phyloP scores from a whole-genome alignment of 257 asterid genomes.

The Nicotiana noctiflora region DNA sequence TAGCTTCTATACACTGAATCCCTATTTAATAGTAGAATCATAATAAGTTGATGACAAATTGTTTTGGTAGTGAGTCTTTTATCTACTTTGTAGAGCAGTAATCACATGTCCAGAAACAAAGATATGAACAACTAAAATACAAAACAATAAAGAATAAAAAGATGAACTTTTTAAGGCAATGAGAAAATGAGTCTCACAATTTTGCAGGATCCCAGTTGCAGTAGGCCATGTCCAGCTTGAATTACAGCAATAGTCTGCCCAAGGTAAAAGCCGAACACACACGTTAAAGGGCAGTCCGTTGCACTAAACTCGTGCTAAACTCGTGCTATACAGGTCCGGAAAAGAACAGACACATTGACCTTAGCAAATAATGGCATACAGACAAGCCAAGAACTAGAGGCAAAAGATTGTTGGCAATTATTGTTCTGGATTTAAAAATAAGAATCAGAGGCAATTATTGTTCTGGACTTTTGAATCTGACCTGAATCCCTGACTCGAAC shows the following conservation, averaged over 20 bases:
- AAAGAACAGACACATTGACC: background rate
- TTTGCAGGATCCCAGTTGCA: slow-evolving; percentile 97
- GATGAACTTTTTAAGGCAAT: background rate
- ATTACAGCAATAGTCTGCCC: slow-evolving; percentile 94
- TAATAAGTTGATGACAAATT: background rate
- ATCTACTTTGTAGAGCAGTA: background rate
- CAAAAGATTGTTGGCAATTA: background rate
- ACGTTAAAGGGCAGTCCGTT: too few species aligned
- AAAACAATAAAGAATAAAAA: background rate
- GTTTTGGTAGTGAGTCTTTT: background rate
- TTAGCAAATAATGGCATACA: background rate
- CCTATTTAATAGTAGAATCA: too few species aligned
- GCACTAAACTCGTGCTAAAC: too few species aligned
- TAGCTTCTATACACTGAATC: too few species aligned
- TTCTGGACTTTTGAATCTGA: slow-evolving; percentile 16
- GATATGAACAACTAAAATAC: background rate
- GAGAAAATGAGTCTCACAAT: slow-evolving; percentile 54
- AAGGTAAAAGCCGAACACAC: slow-evolving; percentile 9
- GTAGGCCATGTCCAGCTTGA: slow-evolving; percentile 98
- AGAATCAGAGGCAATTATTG: background rate
- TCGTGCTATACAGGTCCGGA: too few species aligned
- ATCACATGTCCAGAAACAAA: background rate
- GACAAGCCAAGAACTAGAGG: background rate
- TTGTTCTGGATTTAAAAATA: background rate
- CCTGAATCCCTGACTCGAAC: slow-evolving; percentile 99